These are phyloP conservation scores for Luvunga scandens DNA, from an alignment of 345 rosid species.

Conservation along the genomic window DNA sequence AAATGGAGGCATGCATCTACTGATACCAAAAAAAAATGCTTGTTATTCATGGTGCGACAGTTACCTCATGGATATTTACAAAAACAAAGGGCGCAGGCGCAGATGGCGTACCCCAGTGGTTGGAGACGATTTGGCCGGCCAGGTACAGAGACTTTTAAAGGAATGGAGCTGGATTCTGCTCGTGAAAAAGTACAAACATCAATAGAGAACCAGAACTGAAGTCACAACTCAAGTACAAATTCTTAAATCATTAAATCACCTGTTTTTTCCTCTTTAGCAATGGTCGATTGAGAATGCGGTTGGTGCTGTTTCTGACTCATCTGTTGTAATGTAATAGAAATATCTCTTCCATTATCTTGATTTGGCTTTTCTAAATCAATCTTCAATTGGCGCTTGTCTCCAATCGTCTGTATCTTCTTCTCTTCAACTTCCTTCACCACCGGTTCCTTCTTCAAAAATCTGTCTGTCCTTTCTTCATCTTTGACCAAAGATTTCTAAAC, in stretches of 20 bases:
- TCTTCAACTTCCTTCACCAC: conserved; percentile 14
- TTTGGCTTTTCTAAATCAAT: conserved; percentile 38
- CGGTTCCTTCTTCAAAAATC: conserved; percentile 20
- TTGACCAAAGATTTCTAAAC: conserved; percentile 22
- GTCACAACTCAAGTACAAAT: not conserved
- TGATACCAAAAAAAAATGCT: not conserved
- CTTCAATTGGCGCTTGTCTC: conserved; percentile 25
- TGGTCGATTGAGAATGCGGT: conserved; percentile 15
- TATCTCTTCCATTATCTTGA: conserved; percentile 24
- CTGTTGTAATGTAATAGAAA: conserved; percentile 19
- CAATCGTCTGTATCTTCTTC: conserved; percentile 11
- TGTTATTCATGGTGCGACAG: not conserved
- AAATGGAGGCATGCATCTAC: conserved; percentile 37
- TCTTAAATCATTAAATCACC: conserved; percentile 26
- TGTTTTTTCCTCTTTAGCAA: conserved; percentile 23
- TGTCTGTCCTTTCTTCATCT: conserved; percentile 14
- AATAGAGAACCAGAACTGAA: not conserved
- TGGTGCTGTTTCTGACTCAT: conserved; percentile 25
- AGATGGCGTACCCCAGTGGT: conserved; percentile 38
- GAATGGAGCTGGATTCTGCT: conserved; percentile 33
- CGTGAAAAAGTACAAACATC: conserved; percentile 25
- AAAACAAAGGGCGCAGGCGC: conserved; percentile 9
- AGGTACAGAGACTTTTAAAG: conserved; percentile 33
- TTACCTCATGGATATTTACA: not conserved
- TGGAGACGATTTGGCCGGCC: conserved; percentile 36